Evolutionary conservation across 345 rosid genomes (phyloP), one percentile per base, ranked within the genome.

Genomic region (Salix brachista): DNA sequence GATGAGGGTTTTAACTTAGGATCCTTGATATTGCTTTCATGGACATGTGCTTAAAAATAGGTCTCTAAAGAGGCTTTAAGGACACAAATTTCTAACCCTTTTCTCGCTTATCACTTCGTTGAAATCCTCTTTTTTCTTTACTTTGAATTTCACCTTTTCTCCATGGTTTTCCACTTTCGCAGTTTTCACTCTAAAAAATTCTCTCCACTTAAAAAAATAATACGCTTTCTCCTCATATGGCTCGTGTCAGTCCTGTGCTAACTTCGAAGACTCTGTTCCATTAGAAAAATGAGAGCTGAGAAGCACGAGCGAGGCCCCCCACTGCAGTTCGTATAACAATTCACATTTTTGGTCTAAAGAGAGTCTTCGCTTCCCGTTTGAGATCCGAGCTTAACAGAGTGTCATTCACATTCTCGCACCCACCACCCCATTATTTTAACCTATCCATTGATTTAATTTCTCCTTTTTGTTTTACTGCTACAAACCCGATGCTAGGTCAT

Each of bases 361-460:
- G 67, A 67, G 67, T 50, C 64, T 80, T 67, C 32, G 71, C 56
- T 26, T 39, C 34, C 12, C 69, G 84, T 76, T 87, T 84, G 89
- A 86, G 91, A 88, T 88, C 85, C 83, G 88, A 84, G 88, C 89
- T 88, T 67, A 41, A 73, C 83, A 85, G 85, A 70, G 85, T 84
- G 90, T 75, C 87, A 68, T 71, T 70, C 77, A 64, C 30, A 69
- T 12, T 21, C 19, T 13, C 25, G 36, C 56, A 79, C 85, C 84
- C 84, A 82, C 83, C 16, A 18, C 71, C 28, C 65, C 52, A 65
- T 14, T 82, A 78, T 65, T 85, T 80, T 34, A 82, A 73, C 78
- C 68, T 68, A 60, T 72, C 69, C 72, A 1, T 30, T 73, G 8
- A 9, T 6, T 72, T 65, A 74, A n/a, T 4, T 62, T 42, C 17